Percentiles rank a stretch among this genome's conserved stretches.
These are phyloP conservation scores for Myrmaecium sp. DNA, from an alignment of 2,329 filamentous ascomycete genomes.

Conservation along the genomic window DNA sequence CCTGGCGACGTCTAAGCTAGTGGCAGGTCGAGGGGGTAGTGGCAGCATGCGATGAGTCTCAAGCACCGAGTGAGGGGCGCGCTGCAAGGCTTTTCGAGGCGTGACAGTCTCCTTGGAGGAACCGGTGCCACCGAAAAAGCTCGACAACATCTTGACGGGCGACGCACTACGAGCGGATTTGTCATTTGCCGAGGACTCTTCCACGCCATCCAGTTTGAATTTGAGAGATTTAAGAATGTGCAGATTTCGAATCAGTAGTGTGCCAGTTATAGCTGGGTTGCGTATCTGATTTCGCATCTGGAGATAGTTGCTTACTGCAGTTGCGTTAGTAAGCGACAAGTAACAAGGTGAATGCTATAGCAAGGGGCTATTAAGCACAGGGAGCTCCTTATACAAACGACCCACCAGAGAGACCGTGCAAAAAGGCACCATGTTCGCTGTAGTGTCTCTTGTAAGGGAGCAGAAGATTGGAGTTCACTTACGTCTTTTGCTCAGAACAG, in stretches of 20 bases:
- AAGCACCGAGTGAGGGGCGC: constrained; percentile 14
- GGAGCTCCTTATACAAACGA: constrained; percentile 4
- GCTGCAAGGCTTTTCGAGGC: constrained; percentile 16
- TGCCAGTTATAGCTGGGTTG: constrained; percentile 46
- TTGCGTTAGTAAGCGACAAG: constrained; percentile 2
- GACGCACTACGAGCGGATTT: constrained; percentile 58
- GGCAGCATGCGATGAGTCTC: constrained; percentile 18
- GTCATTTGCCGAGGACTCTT: constrained; percentile 22
- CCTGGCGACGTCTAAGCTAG: constrained; percentile 22
- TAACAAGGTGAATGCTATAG: constrained; percentile 1
- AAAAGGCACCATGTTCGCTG: constrained; percentile 3
- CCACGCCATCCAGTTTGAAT: constrained; percentile 42
- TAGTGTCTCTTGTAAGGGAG: not conserved
- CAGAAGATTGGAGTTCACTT: constrained; percentile 18
- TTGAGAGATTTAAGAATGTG: constrained; percentile 58
- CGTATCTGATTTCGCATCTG: constrained; percentile 51
- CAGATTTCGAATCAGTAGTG: constrained; percentile 60
- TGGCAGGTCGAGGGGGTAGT: constrained; percentile 16
- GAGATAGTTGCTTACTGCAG: constrained; percentile 52
- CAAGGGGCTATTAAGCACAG: constrained; percentile 6
- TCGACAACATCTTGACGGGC: constrained; percentile 80
- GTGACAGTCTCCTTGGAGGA: constrained; percentile 23
- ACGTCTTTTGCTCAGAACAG: constrained; percentile 59
- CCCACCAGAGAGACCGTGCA: not conserved
- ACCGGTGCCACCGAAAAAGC: constrained; percentile 52